Base-by-base conservation (phyloP, 2,329 filamentous ascomycete genomes). In the Diaporthe longicolla region DNA sequence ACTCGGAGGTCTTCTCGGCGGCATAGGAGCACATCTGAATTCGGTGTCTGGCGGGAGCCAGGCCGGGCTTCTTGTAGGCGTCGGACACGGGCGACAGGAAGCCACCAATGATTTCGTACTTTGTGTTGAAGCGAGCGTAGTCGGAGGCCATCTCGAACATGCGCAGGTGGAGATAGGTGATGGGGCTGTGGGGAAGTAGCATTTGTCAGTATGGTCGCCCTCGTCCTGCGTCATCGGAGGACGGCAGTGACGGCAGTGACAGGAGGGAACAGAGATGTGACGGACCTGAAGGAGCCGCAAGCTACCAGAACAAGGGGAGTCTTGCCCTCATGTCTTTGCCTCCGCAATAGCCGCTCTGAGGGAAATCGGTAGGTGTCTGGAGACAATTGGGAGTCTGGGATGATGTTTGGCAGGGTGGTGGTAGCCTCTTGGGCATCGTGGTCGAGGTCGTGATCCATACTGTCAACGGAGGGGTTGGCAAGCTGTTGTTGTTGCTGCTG, bases 21-120 rank as follows among this genome's bases (percentile, higher is more conserved):
- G 95, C 95, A 50, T 97, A 87, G 79, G 93, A 90, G 83, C 95
- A 97, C 95, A 98, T 98, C 76, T 93, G 91, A 77, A 97, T 89
- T 78, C 93, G 87, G 82, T 95, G 92, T 74, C 91, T 87, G 48
- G 93, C 91, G 75, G 90, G 91, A 19, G 93, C 94, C 50, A 97
- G 85, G 61, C 94, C 94, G 69, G 91, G 91, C 85, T 97, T 97
- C 81, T 95, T 94, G 85, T 97, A 89, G 40, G 86, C 86, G 74
- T 89, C 87, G 75, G 82, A 83, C 76, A 94, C 93, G n/a, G 94
- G 94, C 32, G 92, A 94, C 76, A 96, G 86, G 82, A 96, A 98
- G 70, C 94, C 95, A 76, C 94, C 95, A 58, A 98, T 88, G 45
- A 98, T 91, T 82, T 98, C 95, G 81, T 93, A 98, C 45, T 80